These are phyloP conservation scores for Melastoma candidum DNA, from an alignment of 441 rosid species.

Conservation along the genomic window DNA sequence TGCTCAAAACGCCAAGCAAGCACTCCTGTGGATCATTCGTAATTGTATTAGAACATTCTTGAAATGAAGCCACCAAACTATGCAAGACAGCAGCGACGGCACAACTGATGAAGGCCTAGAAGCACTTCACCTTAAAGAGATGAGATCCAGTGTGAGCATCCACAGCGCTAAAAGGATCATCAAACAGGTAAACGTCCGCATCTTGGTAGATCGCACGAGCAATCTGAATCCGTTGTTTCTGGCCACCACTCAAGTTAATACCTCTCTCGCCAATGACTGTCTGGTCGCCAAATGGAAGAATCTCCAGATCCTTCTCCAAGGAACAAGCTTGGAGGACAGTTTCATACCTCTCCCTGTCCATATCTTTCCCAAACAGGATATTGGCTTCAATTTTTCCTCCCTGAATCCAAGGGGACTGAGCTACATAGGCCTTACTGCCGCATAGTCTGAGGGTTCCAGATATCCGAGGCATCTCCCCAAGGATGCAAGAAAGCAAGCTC, in stretches of 20 bases:
- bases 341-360: slow-evolving; percentile 57
- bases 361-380: slow-evolving; percentile 59
- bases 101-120: no score
- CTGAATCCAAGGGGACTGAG: slow-evolving; percentile 93
- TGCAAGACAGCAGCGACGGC: no score
- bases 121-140: slow-evolving; percentile 46
- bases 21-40: slow-evolving; percentile 29
- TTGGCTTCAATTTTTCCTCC: slow-evolving; percentile 77
- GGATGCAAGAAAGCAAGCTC: no score
- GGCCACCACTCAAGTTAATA: no score
- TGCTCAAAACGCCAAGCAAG: slow-evolving; percentile 36
- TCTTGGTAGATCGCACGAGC: slow-evolving; percentile 84
- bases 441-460: slow-evolving; percentile 39
- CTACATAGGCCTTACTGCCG: slow-evolving; percentile 66
- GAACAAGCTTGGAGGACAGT: slow-evolving; percentile 58
- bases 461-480: slow-evolving; percentile 29
- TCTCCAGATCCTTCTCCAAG: slow-evolving; percentile 62
- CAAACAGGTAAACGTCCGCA: slow-evolving; percentile 71
- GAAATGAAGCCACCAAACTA: no score
- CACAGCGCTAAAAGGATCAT: slow-evolving; percentile 89
- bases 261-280: slow-evolving; percentile 52
- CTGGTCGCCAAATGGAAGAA: slow-evolving; percentile 73
- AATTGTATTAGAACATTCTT: background rate
- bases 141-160: slow-evolving; percentile 92
- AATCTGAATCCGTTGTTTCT: slow-evolving; percentile 51